A percentile compares a stretch with the other conserved stretches of the same genome.
Conservation (phyloP, 1,284 basidiomycete species). For the Pseudozyma pruni region DNA sequence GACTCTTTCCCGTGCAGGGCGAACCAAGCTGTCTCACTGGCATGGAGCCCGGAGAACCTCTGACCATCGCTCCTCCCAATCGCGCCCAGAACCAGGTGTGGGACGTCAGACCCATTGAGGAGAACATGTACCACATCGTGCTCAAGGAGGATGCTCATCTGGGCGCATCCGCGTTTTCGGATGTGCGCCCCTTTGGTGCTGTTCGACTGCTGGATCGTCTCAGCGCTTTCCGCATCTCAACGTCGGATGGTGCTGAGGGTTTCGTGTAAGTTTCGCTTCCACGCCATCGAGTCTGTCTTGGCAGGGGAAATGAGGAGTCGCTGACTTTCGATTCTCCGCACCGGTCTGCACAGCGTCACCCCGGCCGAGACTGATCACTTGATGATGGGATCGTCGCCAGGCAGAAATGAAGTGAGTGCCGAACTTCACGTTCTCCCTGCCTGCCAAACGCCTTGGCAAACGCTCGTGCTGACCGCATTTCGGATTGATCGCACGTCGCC, state of each 20-base stretch:
- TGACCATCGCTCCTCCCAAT: neutral
- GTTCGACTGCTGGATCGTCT: neutral
- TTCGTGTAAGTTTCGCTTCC: too few species aligned
- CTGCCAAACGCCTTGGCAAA: too few species aligned
- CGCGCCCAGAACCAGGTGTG: slow-evolving; percentile 1
- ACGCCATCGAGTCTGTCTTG: too few species aligned
- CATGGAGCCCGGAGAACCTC: neutral
- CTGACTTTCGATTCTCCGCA: too few species aligned
- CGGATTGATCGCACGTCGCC: slow-evolving; percentile 7
- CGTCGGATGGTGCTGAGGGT: too few species aligned
- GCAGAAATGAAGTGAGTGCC: too few species aligned
- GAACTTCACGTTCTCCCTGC: too few species aligned
- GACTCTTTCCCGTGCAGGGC: too few species aligned
- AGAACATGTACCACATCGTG: neutral
- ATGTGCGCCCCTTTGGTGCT: neutral
- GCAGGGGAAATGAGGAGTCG: too few species aligned
- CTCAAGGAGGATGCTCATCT: slow-evolving; percentile 4
- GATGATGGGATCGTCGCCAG: neutral
- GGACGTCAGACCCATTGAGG: slow-evolving; percentile 9
- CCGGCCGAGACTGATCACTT: too few species aligned
- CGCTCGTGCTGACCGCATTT: neutral
- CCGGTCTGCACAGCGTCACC: too few species aligned
- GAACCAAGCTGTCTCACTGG: slow-evolving; percentile 2
- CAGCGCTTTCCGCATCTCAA: neutral
- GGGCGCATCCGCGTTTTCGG: neutral